A percentile compares a stretch with the other conserved stretches of the same genome.
These are phyloP conservation scores for Suillus bovinus DNA, from an alignment of 768 basidiomycete species.

Conservation along the genomic window DNA sequence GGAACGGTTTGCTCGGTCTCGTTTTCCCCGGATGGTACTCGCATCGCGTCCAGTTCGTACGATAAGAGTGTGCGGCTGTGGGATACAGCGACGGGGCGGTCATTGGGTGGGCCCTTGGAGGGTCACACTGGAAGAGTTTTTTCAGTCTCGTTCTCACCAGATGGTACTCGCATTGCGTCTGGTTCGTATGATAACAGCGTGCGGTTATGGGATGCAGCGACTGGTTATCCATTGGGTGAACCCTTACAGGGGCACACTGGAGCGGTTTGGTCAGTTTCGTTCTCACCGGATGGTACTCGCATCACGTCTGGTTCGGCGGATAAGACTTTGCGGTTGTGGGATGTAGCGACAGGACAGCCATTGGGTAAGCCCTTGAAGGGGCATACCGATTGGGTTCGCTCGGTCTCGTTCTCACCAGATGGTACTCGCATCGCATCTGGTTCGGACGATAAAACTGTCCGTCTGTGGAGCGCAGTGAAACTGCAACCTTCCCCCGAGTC, in stretches of 20 bases:
- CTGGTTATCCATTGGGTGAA: no score
- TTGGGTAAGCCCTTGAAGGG: constrained; percentile 10
- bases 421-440: not conserved
- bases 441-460: not conserved
- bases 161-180: no score
- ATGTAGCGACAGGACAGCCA: not conserved
- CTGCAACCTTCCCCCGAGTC: no score
- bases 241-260: no score
- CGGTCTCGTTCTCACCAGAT: constrained; percentile 19
- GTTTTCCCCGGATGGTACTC: constrained; percentile 7
- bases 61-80: constrained; percentile 10
- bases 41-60: not conserved
- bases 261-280: no score
- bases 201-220: no score
- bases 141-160: no score
- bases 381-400: constrained; percentile 13
- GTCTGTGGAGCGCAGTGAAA: not conserved
- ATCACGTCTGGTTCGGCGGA: not conserved
- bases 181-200: no score
- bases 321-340: not conserved
- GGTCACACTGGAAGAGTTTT: no score
- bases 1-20: not conserved
- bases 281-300: not conserved
- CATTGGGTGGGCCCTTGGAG: constrained; percentile 8
- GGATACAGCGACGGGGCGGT: constrained; percentile 18